These are phyloP conservation scores for Triticum timopheevii DNA, from an alignment of 176 grass and related monocot species.

Conservation along the genomic window DNA sequence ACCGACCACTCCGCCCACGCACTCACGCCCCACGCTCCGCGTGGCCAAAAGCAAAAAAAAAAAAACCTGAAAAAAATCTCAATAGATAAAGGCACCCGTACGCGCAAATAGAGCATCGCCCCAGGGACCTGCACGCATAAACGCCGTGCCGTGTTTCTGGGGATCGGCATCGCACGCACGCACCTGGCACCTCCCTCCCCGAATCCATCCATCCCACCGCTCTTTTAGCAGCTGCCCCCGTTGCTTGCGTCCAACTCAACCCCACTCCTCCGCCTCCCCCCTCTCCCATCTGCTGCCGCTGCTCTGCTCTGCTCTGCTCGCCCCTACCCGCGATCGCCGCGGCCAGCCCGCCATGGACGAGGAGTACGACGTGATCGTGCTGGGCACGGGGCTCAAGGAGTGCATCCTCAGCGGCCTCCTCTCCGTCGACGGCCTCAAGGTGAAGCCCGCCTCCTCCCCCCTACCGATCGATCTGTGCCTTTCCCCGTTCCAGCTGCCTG, in stretches of 20 bases:
- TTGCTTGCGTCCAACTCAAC: conserved; percentile 27
- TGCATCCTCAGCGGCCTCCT: conserved; percentile 99
- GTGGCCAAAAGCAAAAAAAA: not conserved
- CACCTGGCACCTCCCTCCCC: not conserved
- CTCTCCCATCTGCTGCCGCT: not conserved
- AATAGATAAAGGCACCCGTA: not conserved
- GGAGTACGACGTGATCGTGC: conserved; percentile 98
- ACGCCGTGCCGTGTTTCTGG: conserved; percentile 10
- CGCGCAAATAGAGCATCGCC: not conserved
- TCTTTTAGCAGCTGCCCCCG: not conserved
- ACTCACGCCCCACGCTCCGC: too few relatives aligned
- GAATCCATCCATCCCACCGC: not conserved
- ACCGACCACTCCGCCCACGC: too few relatives aligned
- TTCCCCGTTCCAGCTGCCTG: not conserved
- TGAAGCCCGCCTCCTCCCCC: not conserved
- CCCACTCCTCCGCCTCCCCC: not conserved
- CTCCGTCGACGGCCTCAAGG: conserved; percentile 64
- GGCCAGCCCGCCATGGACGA: conserved; percentile 66
- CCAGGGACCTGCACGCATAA: conserved; percentile 5
- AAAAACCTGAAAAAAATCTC: not conserved
- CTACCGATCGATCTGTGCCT: not conserved
- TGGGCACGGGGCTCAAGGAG: conserved; percentile 96
- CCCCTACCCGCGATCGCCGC: not conserved
- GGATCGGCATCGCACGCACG: conserved; percentile 19
- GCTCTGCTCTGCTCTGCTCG: not conserved